Conservation (phyloP, 2,329 filamentous ascomycete species). For the Cordyceps tenuipes region DNA sequence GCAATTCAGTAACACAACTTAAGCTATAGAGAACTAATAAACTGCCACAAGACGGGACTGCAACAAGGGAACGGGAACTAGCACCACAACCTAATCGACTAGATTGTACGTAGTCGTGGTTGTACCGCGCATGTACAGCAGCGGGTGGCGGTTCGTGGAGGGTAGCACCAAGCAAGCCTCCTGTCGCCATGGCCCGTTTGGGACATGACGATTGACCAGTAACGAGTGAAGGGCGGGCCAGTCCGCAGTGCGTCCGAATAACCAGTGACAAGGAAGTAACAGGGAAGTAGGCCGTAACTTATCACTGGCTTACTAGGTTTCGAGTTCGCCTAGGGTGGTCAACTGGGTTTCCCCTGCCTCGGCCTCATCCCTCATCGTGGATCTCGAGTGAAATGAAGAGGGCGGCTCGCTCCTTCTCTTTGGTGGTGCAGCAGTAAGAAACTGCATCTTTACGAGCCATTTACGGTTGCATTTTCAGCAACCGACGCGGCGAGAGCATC, state of each 20-base stretch:
- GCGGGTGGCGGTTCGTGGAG: neutral
- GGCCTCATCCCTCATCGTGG: neutral
- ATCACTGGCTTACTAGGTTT: neutral
- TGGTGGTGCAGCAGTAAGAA: too few species aligned
- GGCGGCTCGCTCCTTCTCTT: too few species aligned
- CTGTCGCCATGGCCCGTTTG: neutral
- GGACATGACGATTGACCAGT: neutral
- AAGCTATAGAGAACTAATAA: too few species aligned
- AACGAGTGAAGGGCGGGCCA: neutral
- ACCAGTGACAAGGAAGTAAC: neutral
- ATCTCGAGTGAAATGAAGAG: neutral
- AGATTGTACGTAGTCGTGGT: neutral
- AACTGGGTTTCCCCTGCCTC: neutral
- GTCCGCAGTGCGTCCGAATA: neutral
- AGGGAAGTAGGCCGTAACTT: too few species aligned
- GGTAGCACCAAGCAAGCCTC: neutral
- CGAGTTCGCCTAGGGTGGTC: too few species aligned
- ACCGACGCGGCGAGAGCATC: too few species aligned
- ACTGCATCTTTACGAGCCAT: too few species aligned
- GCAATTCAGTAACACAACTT: too few species aligned
- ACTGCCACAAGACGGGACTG: too few species aligned
- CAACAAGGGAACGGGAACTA: neutral
- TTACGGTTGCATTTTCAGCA: too few species aligned
- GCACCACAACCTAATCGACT: neutral
- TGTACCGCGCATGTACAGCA: neutral